These are phyloP conservation scores for Thielaviopsis populi DNA, from an alignment of 2,329 filamentous ascomycete species.

Conservation along the genomic window DNA sequence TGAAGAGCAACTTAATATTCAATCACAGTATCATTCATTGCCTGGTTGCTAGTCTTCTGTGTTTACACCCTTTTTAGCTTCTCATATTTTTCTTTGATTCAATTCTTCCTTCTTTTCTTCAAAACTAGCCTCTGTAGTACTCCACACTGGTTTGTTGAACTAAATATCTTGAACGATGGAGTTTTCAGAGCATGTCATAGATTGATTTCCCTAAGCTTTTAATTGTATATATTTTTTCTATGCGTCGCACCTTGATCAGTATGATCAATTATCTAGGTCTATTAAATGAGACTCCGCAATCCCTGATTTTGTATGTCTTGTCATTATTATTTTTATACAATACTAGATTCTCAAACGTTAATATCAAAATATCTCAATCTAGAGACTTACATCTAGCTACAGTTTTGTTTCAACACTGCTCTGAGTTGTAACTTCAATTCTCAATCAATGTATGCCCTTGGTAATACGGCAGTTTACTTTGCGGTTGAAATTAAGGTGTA, in stretches of 20 bases:
- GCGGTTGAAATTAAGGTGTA: no score
- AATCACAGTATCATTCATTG: background rate
- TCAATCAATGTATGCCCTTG: no score
- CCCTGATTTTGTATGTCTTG: no score
- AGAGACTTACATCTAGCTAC: no score
- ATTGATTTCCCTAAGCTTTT: background rate
- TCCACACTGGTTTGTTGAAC: background rate
- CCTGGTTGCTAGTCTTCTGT: slow-evolving; percentile 8
- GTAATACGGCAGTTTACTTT: no score
- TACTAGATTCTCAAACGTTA: no score
- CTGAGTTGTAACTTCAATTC: no score
- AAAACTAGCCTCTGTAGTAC: background rate
- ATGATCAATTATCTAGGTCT: background rate
- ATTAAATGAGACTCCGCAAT: slow-evolving; percentile 5
- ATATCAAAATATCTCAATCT: no score
- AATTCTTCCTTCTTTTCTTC: background rate
- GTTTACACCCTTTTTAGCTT: slow-evolving; percentile 5
- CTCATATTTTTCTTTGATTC: background rate
- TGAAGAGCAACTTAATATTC: slow-evolving; percentile 2
- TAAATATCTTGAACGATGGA: slow-evolving; percentile 7
- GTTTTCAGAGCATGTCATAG: slow-evolving; percentile 9
- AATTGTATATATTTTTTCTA: background rate
- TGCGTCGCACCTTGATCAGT: background rate
- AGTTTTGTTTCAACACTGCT: no score
- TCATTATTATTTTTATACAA: no score